Conservation (phyloP, 2,329 filamentous ascomycete species). For the Saccharata proteae region DNA sequence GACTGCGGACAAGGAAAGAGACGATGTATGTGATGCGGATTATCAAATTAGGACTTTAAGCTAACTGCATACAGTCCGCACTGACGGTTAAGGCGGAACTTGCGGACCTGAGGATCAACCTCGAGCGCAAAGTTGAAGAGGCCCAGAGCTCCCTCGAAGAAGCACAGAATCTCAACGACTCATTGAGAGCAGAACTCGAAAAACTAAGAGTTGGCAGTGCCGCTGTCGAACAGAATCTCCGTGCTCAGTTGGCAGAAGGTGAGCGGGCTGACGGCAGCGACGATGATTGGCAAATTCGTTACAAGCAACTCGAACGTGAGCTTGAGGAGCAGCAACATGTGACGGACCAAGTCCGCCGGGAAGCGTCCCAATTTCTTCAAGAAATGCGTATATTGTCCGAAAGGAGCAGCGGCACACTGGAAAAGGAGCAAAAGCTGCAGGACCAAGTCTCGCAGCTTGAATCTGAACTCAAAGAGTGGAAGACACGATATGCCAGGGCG, state of each 20-base stretch:
- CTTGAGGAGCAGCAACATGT: conserved; percentile 72
- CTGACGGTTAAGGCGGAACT: conserved; percentile 59
- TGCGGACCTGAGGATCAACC: conserved; percentile 49
- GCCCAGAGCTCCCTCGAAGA: too few relatives aligned
- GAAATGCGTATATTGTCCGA: conserved; percentile 85
- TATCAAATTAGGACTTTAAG: neutral
- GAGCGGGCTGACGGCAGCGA: conserved; percentile 16
- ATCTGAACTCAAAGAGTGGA: conserved; percentile 79
- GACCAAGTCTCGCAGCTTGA: conserved; percentile 66
- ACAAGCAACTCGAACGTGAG: conserved; percentile 35
- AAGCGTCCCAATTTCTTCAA: conserved; percentile 69
- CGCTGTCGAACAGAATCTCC: conserved; percentile 49
- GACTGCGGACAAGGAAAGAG: conserved; percentile 44
- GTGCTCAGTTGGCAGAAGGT: conserved; percentile 48
- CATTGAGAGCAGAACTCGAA: conserved; percentile 67
- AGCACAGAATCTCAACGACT: conserved; percentile 68
- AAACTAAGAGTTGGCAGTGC: conserved; percentile 57
- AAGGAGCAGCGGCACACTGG: conserved; percentile 64
- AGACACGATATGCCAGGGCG: conserved; percentile 71
- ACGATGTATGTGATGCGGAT: conserved; percentile 24
- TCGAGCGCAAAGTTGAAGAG: conserved; percentile 64
- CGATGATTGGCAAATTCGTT: conserved; percentile 25
- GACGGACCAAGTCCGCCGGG: conserved; percentile 74
- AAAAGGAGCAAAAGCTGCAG: conserved; percentile 69
- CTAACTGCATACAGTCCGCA: conserved; percentile 25